Evolutionary conservation across 768 basidiomycete genomes (phyloP).

Genomic region (Serpula lacrymans): DNA sequence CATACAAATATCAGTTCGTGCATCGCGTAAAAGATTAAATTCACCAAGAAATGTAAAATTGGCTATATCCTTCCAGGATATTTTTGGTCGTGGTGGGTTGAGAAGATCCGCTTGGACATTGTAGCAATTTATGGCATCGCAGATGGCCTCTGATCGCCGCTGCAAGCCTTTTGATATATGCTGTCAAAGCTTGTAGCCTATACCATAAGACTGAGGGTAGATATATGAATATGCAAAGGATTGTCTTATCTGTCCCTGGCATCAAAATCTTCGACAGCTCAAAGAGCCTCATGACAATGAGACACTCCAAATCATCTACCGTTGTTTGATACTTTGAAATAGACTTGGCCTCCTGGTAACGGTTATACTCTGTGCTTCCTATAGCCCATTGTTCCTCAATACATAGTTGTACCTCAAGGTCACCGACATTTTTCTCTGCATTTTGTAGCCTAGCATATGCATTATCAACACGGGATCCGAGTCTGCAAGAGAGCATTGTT

Average conservation of each 20-base stretch:
- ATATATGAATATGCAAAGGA: too few species aligned
- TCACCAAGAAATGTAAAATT: constrained; percentile 6
- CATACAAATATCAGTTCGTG: neutral
- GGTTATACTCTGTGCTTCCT: neutral
- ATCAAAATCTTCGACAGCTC: constrained; percentile 36
- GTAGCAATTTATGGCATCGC: constrained; percentile 7
- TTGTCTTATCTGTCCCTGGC: constrained; percentile 31
- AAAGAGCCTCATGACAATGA: constrained; percentile 33
- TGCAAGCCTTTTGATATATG: constrained; percentile 9
- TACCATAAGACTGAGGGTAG: too few species aligned
- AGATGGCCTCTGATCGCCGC: constrained; percentile 6
- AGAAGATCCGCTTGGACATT: constrained; percentile 6
- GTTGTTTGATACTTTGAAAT: constrained; percentile 28
- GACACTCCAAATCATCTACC: constrained; percentile 28
- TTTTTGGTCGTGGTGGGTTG: neutral
- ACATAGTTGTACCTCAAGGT: neutral
- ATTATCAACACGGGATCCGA: neutral
- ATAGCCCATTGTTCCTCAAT: neutral
- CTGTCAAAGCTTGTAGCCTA: constrained; percentile 10
- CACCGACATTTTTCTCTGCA: neutral
- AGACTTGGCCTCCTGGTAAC: too few species aligned
- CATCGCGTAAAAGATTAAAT: constrained; percentile 6
- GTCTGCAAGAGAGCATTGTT: too few species aligned
- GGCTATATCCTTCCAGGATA: constrained; percentile 5
- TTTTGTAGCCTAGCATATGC: neutral